Evolutionary conservation across 441 rosid species (phyloP).

Genomic region (Oxalis stricta): DNA sequence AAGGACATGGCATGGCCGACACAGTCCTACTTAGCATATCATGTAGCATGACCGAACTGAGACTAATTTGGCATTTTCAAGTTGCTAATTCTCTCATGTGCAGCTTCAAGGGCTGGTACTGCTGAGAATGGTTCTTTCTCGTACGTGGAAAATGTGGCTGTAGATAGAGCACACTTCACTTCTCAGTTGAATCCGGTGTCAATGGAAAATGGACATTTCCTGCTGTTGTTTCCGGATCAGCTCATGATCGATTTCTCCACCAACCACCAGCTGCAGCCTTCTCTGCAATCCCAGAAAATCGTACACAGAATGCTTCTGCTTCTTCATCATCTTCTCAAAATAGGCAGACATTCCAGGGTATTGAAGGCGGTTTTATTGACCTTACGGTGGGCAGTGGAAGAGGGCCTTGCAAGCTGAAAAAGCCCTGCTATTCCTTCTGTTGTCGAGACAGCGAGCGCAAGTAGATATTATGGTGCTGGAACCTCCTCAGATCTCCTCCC

Average conservation of each 20-base stretch:
- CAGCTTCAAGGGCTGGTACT: conserved; percentile 42
- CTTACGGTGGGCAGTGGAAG: conserved; percentile 36
- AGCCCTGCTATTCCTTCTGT: conserved; percentile 48
- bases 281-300: conserved; percentile 37
- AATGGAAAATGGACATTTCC: conserved; percentile 47
- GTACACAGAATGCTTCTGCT: conserved; percentile 36
- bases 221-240: conserved; percentile 36
- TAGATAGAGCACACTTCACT: conserved; percentile 40
- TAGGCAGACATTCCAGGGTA: conserved; percentile 32
- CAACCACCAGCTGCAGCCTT: conserved; percentile 30
- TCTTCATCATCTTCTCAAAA: conserved; percentile 57
- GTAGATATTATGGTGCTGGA: conserved; percentile 46
- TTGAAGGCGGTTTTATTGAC: conserved; percentile 45
- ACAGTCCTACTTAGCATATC: too few relatives aligned
- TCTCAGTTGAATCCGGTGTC: conserved; percentile 56
- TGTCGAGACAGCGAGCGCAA: conserved; percentile 64
- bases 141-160: conserved; percentile 35
- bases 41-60: background rate
- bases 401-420: conserved; percentile 65
- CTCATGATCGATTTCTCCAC: conserved; percentile 39
- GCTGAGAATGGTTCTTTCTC: conserved; percentile 38
- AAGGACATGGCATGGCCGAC: too few relatives aligned
- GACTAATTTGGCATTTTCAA: conserved; percentile 6
- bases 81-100: conserved; percentile 4
- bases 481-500: conserved; percentile 59